Evolutionary conservation across 2,329 filamentous ascomycete genomes (phyloP).

Genomic region (Pleomassaria siparia): DNA sequence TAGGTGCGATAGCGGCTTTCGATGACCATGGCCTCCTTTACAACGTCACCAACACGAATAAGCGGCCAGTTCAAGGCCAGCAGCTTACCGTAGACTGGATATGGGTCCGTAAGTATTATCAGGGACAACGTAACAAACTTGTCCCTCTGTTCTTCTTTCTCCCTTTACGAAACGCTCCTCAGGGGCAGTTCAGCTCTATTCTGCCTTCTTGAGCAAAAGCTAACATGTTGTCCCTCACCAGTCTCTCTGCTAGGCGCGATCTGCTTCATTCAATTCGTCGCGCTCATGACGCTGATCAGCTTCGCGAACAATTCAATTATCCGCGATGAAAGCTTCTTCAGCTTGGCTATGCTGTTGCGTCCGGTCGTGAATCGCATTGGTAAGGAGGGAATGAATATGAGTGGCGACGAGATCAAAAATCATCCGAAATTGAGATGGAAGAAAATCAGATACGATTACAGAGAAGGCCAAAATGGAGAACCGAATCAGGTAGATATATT

Average conservation of each 20-base stretch:
- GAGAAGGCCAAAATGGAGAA: conserved; percentile 23
- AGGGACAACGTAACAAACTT: no score
- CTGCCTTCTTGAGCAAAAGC: no score
- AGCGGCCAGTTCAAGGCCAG: conserved; percentile 25
- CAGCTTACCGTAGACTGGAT: conserved; percentile 33
- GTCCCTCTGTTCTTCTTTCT: no score
- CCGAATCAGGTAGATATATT: conserved; percentile 33
- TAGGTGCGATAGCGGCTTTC: conserved; percentile 35
- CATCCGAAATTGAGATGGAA: conserved; percentile 26
- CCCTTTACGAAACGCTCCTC: no score
- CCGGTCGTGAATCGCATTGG: conserved; percentile 31
- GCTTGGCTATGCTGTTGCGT: conserved; percentile 33
- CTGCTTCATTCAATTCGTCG: conserved; percentile 26
- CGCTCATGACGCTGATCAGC: conserved; percentile 20
- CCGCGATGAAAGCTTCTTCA: conserved; percentile 35
- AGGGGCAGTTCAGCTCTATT: no score
- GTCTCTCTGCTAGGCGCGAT: conserved; percentile 24
- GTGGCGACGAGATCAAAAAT: conserved; percentile 31
- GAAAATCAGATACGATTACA: conserved; percentile 35
- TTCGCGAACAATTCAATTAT: conserved; percentile 35
- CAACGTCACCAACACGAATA: conserved; percentile 19
- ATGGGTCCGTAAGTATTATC: no score
- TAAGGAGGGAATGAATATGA: conserved; percentile 28
- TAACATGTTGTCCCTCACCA: no score
- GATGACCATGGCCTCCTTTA: conserved; percentile 36